phyloP scores from a whole-genome alignment of 257 asterid species.

The Mitragyna speciosa region DNA sequence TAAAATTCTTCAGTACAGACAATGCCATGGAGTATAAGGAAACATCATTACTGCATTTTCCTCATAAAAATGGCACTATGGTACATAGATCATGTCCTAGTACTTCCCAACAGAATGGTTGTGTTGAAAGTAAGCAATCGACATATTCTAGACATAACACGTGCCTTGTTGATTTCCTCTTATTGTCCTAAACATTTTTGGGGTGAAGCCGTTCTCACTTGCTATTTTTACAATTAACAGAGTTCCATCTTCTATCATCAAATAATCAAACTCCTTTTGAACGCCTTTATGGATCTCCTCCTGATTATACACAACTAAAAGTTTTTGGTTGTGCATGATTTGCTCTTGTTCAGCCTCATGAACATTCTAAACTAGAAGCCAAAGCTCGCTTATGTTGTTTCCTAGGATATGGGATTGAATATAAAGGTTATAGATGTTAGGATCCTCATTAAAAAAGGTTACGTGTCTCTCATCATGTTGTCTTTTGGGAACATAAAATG shows the following conservation, averaged over 20 bases:
- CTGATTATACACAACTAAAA: background rate
- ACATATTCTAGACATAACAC: background rate
- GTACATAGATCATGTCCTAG: no score
- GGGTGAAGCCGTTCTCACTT: background rate
- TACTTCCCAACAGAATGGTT: background rate
- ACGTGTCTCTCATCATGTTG: background rate
- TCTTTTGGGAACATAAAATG: background rate
- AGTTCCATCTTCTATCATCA: background rate
- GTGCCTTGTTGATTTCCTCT: background rate
- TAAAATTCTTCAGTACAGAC: no score
- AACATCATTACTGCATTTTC: no score
- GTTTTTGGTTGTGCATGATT: slow-evolving; percentile 11
- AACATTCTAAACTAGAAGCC: background rate
- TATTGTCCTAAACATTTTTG: background rate
- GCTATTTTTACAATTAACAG: background rate
- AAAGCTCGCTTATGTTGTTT: slow-evolving; percentile 1
- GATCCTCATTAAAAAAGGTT: background rate
- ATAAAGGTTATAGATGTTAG: slow-evolving; percentile 13
- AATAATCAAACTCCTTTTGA: background rate
- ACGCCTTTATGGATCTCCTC: background rate
- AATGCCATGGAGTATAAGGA: no score
- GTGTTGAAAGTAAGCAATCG: background rate
- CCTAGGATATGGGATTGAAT: slow-evolving; percentile 6
- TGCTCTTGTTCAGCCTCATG: background rate
- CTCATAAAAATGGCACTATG: no score